These are phyloP conservation scores for Asparagopsis taxiformis DNA, from an alignment of 31 red algal species.

Conservation along the genomic window DNA sequence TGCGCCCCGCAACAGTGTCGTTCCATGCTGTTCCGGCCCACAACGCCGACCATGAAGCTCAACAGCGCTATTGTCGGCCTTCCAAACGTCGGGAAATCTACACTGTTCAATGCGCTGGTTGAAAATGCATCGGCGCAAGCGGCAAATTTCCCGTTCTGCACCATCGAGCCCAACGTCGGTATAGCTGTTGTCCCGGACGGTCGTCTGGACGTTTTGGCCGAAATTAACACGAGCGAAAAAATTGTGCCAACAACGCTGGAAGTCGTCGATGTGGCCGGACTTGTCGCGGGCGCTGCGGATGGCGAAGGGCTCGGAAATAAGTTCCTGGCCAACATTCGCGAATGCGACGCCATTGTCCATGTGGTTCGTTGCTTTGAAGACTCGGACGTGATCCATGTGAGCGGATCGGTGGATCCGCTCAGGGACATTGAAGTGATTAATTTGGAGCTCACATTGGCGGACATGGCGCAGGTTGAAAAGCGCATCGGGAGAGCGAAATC, in stretches of 20 bases:
- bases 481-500: slow-evolving; percentile 38
- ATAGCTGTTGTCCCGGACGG: slow-evolving; percentile 89
- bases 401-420: slow-evolving; percentile 78
- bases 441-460: slow-evolving; percentile 82
- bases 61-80: slow-evolving; percentile 91
- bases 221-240: slow-evolving; percentile 61
- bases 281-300: slow-evolving; percentile 91
- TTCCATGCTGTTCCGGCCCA: slow-evolving; percentile 15
- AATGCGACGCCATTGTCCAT: slow-evolving; percentile 96
- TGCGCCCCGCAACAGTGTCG: no score
- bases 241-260: slow-evolving; percentile 84
- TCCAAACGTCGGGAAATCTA: slow-evolving; percentile 96
- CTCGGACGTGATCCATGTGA: slow-evolving; percentile 92
- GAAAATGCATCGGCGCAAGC: slow-evolving; percentile 75
- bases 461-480: slow-evolving; percentile 87
- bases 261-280: slow-evolving; percentile 97
- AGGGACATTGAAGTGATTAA: slow-evolving; percentile 97
- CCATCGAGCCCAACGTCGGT: slow-evolving; percentile 97
- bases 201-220: slow-evolving; percentile 65
- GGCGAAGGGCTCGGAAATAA: slow-evolving; percentile 98
- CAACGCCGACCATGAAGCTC: slow-evolving; percentile 63
- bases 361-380: slow-evolving; percentile 97
- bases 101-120: slow-evolving; percentile 91
- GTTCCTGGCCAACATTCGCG: slow-evolving; percentile 93
- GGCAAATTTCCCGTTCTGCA: slow-evolving; percentile 98